Evolutionary conservation across 257 asterid species (phyloP), one percentile per base, ranked within the genome.

Genomic region (Plantago ovata): DNA sequence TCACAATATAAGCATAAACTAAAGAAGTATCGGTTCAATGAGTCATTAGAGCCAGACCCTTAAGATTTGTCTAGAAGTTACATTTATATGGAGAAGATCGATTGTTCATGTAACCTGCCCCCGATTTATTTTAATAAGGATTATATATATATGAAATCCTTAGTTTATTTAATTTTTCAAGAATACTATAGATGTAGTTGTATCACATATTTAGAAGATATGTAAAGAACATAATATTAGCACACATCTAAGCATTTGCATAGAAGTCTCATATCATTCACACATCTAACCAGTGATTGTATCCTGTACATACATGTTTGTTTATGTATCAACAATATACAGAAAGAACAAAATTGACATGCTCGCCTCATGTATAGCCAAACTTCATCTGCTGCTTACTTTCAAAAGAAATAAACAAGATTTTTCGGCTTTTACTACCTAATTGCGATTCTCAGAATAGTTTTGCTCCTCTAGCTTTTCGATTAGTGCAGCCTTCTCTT

Each of bases 401-500:
- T 7, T 39, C 40, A 64, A 46, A 50, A 16, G 3, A 36, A 22
- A 18, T 14, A 20, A 55, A 46, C 7, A 0, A n/a, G n/a, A n/a
- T n/a, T n/a, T n/a, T n/a, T n/a, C n/a, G n/a, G 58, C 38, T 43
- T n/a, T 12, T 14, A 55, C 76, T 66, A 67, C 76, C 75, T 66
- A 72, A 63, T 76, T 32, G 45, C 42, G 67, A 66, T 63, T 69
- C 77, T 45, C 71, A 54, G 53, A 64, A 40, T 62, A 59, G 62
- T 71, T 68, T 63, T 78, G 85, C 68, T 66, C 62, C 71, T 81
- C 73, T 3, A 90, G 84, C 70, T 72, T 79, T 71, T 62, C 58
- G 18, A 83, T 46, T 39, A 85, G 62, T 15, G 75, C 79, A n/a
- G 64, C 73, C 62, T 85, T 85, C 76, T 83, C 96, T 46, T 77